These are phyloP conservation scores for Mycena galericulata DNA, from an alignment of 768 basidiomycete species.

Conservation along the genomic window DNA sequence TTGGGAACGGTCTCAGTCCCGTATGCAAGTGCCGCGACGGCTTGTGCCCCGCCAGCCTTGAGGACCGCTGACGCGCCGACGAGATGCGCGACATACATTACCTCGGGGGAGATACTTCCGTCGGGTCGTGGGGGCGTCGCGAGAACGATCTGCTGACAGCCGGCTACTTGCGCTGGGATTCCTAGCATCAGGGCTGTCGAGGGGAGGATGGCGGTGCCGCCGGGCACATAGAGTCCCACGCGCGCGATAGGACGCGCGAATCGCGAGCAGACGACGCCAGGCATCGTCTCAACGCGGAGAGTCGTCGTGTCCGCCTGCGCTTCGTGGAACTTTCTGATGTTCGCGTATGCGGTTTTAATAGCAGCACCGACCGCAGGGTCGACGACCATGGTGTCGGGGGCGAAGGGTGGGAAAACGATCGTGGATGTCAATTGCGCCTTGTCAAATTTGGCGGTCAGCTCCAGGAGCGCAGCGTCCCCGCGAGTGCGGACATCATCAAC, in stretches of 20 bases:
- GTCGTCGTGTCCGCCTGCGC: slow-evolving; percentile 82
- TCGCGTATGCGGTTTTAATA: slow-evolving; percentile 91
- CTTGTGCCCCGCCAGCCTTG: slow-evolving; percentile 97
- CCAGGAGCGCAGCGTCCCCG: slow-evolving; percentile 89
- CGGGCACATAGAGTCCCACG: slow-evolving; percentile 97
- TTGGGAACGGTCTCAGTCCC: slow-evolving; percentile 96
- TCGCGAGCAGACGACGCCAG: slow-evolving; percentile 95
- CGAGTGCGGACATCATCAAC: slow-evolving; percentile 86
- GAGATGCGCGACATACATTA: slow-evolving; percentile 94
- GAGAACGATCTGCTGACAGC: slow-evolving; percentile 91
- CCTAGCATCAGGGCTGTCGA: slow-evolving; percentile 99
- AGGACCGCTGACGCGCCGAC: slow-evolving; percentile 92
- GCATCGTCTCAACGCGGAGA: slow-evolving; percentile 95
- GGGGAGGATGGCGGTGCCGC: slow-evolving; percentile 95
- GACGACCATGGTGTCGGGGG: slow-evolving; percentile 70
- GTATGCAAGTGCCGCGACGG: slow-evolving; percentile 95
- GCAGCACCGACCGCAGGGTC: slow-evolving; percentile 76
- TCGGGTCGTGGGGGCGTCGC: slow-evolving; percentile 96
- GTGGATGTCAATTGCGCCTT: slow-evolving; percentile 78
- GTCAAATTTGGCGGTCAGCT: slow-evolving; percentile 95
- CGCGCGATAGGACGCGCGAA: slow-evolving; percentile 96
- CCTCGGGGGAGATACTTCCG: slow-evolving; percentile 95
- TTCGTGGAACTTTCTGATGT: slow-evolving; percentile 91
- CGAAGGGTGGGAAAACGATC: slow-evolving; percentile 83
- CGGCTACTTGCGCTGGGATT: slow-evolving; percentile 97